A percentile compares a stretch with the other conserved stretches of the same genome.
Evolutionary conservation across 2,329 filamentous ascomycete species (phyloP).

Genomic region (Blastomyces gilchristii): DNA sequence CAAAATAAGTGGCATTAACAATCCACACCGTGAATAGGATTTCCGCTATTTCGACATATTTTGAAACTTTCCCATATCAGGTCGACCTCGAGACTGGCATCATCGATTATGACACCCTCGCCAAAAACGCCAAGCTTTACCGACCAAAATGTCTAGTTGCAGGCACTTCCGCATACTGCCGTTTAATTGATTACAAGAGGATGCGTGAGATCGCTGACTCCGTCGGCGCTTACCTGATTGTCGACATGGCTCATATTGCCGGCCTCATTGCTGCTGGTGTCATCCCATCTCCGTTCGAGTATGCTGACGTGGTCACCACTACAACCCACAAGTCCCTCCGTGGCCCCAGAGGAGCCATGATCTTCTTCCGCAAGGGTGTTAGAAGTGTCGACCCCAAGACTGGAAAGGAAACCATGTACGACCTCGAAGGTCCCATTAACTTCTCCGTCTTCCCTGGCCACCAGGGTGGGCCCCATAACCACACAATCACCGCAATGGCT

Average conservation of each 20-base stretch:
- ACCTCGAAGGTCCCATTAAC: constrained; percentile 90
- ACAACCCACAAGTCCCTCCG: constrained; percentile 97
- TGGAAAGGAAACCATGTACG: constrained; percentile 74
- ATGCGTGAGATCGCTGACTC: constrained; percentile 89
- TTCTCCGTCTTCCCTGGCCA: constrained; percentile 94
- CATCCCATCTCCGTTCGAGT: constrained; percentile 76
- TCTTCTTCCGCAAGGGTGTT: constrained; percentile 94
- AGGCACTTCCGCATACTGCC: constrained; percentile 90
- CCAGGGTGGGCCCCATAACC: constrained; percentile 96
- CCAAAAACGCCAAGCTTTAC: constrained; percentile 78
- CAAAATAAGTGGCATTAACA: neutral
- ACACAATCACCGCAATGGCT: constrained; percentile 91
- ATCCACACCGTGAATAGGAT: constrained; percentile 47
- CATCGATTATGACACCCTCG: constrained; percentile 89
- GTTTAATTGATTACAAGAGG: constrained; percentile 86
- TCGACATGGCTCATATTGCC: constrained; percentile 96
- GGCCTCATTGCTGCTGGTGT: constrained; percentile 87
- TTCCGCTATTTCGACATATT: constrained; percentile 97
- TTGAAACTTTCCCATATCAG: constrained; percentile 93
- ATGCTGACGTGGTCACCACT: constrained; percentile 91
- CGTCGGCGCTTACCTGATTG: constrained; percentile 81
- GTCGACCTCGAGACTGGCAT: constrained; percentile 81
- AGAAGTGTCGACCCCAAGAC: constrained; percentile 73
- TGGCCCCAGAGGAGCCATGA: constrained; percentile 90
- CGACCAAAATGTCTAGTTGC: constrained; percentile 92